A percentile compares a stretch with the other conserved stretches of the same genome.
Evolutionary conservation across 2,329 filamentous ascomycete genomes (phyloP).

Genomic region (Cryphonectria radicalis): DNA sequence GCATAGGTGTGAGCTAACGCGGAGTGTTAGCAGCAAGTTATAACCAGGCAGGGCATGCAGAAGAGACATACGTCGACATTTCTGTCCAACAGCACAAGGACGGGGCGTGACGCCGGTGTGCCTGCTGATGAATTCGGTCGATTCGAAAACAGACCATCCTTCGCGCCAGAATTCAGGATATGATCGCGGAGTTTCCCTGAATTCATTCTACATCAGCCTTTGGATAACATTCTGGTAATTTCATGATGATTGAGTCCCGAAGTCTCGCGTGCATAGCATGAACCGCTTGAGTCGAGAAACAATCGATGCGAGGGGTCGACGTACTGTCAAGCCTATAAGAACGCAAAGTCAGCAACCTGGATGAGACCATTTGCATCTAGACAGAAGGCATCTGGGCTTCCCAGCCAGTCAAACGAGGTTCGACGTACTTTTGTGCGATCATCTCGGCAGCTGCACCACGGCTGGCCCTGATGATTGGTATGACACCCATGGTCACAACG

Average conservation of each 20-base stretch:
- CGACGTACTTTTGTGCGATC: conserved; percentile 73
- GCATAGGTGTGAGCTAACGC: conserved; percentile 78
- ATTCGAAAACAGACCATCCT: conserved; percentile 92
- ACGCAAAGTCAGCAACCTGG: conserved; percentile 5
- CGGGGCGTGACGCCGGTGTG: conserved; percentile 77
- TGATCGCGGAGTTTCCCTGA: conserved; percentile 83
- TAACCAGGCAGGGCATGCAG: not conserved
- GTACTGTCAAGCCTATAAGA: conserved; percentile 66
- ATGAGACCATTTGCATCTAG: not conserved
- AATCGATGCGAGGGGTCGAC: not conserved
- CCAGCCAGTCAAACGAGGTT: not conserved
- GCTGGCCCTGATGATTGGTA: conserved; percentile 93
- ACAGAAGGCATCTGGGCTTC: not conserved
- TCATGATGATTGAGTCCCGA: not conserved
- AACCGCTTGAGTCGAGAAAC: not conserved
- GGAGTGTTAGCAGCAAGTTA: not conserved
- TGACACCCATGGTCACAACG: conserved; percentile 95
- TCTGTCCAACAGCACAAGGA: conserved; percentile 90
- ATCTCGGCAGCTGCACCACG: conserved; percentile 92
- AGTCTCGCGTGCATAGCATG: not conserved
- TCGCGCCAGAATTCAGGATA: conserved; percentile 79
- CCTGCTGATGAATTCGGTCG: conserved; percentile 61
- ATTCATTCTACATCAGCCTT: not conserved
- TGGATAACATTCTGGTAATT: not conserved
- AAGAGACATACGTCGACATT: conserved; percentile 69